Evolutionary conservation across 192 early-diverging fungal species (phyloP), one percentile per base, ranked within the genome.

Genomic region (Coemansia furcata): DNA sequence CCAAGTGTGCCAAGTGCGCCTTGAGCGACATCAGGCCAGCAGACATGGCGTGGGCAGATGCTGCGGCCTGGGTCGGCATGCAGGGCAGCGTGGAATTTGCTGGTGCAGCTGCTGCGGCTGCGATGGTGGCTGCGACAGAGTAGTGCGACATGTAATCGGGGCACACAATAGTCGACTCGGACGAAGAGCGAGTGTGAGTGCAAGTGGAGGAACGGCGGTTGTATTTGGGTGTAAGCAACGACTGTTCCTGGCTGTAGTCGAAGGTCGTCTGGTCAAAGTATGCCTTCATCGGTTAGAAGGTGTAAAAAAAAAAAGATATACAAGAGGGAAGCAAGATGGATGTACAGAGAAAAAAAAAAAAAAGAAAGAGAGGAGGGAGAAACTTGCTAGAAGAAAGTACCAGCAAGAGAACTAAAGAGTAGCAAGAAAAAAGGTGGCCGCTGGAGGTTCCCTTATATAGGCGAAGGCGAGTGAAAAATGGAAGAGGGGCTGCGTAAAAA

Each of bases 181-280:
- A 79, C 23, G 77, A 73, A 15, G 76, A 68, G 64, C 76, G 76
- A 55, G 70, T 73, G 60, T 78, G 69, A 40, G 62, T 40, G 30
- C 60, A 60, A 14, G 62, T 40, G 30, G 50, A 60, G 19, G 26
- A 36, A 14, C 42, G 42, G 40, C 5, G 30, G 62, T 19, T 36
- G 40, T 33, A 46, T 33, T 60, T 60, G 58, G 58, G 36, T 38
- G 33, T 33, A 50, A 32, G 62, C 19, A 49, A 30, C 62, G 44
- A 49, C 42, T 50, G 44, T 33, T 46, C 62, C 46, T 50, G 40
- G 62, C 32, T 64, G 62, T 46, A 37, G 44, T 19, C 44, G 46
- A 21, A 46, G 29, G 46, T 8, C 32, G 40, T 46, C 46, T 49
- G 62, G 62, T 38, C 58, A 38, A 64, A 64, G 46, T 37, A 64